Evolutionary conservation across 441 rosid species (phyloP), one percentile per base, ranked within the genome.

Genomic region (Kokia cookei): DNA sequence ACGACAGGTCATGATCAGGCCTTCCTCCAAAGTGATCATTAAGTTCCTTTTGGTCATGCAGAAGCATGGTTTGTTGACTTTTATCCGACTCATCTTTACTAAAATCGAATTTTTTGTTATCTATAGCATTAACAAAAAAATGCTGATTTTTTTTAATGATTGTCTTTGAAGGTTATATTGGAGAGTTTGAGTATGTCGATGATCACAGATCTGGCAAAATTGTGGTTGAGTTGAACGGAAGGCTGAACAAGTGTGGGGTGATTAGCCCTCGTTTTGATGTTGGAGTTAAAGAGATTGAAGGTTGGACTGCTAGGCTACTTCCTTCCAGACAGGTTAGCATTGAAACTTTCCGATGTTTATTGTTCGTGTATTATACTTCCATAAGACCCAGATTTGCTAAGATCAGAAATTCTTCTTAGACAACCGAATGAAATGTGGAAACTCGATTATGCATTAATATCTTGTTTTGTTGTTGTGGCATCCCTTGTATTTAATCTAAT

Each of bases 21-120:
- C 93, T 50, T 89, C 93, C 2, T 87, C 93, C 0, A 89, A 89
- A 60, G 93, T 89, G 64, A 85, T 89, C 73, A 79, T 89, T 73
- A 89, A 89, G 80, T 87, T 89, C 74, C 83, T 89, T 8, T 22
- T 87, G 75, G 93, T 89, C 13, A 89, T 89, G 93, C 93, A 89
- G 71, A 87, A 87, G 84, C 91, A 89, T 43, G 93, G 93, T 89
- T 81, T 47, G 48, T 45, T 64, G 19, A 48, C 11, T 11, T 29
- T 22, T n/a, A 60, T 70, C 22, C 15, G 14, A 2, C 51, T 8
- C 19, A 0, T 13, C 13, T 13, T 12, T 35, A 5, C 40, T 35
- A 35, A 19, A 58, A 32, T 43, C 2, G 11, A 27, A 11, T 3
- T 7, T 26, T 54, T 54, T 51, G 7, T 15, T 8, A 6, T 58